phyloP scores from a whole-genome alignment of 169 alveolate species.

The Plasmodium malariae region DNA sequence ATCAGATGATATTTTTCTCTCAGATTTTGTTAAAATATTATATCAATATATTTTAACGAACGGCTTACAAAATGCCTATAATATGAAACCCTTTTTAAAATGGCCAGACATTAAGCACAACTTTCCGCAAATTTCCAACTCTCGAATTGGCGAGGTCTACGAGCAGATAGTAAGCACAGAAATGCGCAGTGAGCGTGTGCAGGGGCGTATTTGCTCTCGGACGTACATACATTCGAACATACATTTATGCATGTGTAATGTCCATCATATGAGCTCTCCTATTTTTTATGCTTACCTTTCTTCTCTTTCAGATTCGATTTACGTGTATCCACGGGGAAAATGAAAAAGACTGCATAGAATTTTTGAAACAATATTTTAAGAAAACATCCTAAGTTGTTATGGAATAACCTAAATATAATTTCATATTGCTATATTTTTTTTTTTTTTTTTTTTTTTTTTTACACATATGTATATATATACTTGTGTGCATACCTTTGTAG shows the following conservation, averaged over 20 bases:
- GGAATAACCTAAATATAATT: not conserved
- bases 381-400: not conserved
- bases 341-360: constrained; percentile 64
- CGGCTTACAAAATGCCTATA: constrained; percentile 39
- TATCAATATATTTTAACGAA: constrained; percentile 58
- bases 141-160: constrained; percentile 47
- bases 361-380: constrained; percentile 52
- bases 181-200: not conserved
- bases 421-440: constrained; percentile 1
- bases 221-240: too few relatives aligned
- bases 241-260: too few relatives aligned
- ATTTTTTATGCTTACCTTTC: not conserved
- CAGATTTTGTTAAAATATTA: constrained; percentile 46
- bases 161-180: constrained; percentile 54
- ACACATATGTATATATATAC: not conserved
- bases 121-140: constrained; percentile 40
- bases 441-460: constrained; percentile 5
- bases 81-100: constrained; percentile 66
- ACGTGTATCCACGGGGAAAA: constrained; percentile 69
- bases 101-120: constrained; percentile 75
- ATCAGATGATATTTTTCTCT: constrained; percentile 30
- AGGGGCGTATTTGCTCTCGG: not conserved
- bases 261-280: too few relatives aligned
- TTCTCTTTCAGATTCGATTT: constrained; percentile 45
- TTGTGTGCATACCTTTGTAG: not conserved